These are phyloP conservation scores for Microsporum canis DNA, from an alignment of 2,329 filamentous ascomycete species.

Conservation along the genomic window DNA sequence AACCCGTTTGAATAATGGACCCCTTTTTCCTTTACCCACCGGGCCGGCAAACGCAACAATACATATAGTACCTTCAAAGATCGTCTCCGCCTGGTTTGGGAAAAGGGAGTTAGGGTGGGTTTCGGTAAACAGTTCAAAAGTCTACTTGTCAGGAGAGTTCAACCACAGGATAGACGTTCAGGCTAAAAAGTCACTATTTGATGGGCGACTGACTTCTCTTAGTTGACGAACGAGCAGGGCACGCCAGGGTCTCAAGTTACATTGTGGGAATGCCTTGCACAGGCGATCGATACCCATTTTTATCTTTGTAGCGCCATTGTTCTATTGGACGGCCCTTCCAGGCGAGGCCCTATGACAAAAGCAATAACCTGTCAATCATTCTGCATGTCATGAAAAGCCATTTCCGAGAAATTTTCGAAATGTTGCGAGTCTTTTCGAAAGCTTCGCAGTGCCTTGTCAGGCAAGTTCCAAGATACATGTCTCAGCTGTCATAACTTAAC, in stretches of 20 bases:
- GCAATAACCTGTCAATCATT: neutral
- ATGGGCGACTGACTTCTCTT: neutral
- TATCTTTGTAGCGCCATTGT: neutral
- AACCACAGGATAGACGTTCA: neutral
- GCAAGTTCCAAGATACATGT: neutral
- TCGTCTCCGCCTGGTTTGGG: neutral
- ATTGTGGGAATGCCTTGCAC: neutral
- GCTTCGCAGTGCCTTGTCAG: neutral
- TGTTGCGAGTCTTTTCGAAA: neutral
- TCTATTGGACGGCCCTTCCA: neutral
- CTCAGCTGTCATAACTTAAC: neutral
- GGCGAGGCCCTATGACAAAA: neutral
- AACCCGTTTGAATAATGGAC: neutral
- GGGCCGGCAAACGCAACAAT: constrained; percentile 1
- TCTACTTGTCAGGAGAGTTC: neutral
- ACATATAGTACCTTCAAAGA: neutral
- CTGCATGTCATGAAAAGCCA: neutral
- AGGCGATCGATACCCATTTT: neutral
- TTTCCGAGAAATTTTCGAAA: neutral
- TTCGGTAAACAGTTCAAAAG: neutral
- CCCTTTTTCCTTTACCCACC: neutral
- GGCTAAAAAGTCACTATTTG: neutral
- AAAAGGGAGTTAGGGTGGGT: neutral
- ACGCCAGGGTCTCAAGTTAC: neutral
- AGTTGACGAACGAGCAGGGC: neutral